Base-by-base conservation (phyloP, 108 stramenopile species). In the Chaetoceros muelleri region DNA sequence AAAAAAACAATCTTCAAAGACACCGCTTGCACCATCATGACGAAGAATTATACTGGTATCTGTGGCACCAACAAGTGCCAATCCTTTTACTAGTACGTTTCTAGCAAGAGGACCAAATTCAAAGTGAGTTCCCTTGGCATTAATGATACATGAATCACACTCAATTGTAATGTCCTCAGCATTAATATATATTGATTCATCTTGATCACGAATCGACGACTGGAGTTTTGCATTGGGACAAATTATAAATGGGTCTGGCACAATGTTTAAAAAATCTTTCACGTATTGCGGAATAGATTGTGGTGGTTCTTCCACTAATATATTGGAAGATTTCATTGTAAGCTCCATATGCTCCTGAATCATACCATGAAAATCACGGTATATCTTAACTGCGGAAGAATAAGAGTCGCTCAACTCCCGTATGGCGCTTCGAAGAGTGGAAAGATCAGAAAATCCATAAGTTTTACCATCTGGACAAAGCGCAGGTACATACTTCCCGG, bases 1-100 rank as follows among this genome's bases (percentile, higher is more conserved):
- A 81, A 82, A 90, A 25, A 53, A 66, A 29, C 89, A 90, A 55
- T 91, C 90, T 59, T 85, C 77, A 48, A 91, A 81, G 16, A 70
- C 58, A 0, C 65, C 85, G 2, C 81, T 77, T 2, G 90, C 79
- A 19, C 90, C 90, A 48, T 91, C 79, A 55, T 85, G 69, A 53
- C 73, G 74, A 51, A 91, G 78, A 1, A 81, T 75, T 2, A 91
- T 25, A 45, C 77, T 79, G 17, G 73, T 66, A 0, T 81, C 57
- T 2, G 64, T 70, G 40, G 85, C 85, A 0, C 71, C 61, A 2
- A 55, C 61, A 57, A 91, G 87, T 24, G 83, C 81, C 18, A 87
- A 52, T 8, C 90, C 90, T 30, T 76, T 68, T 22, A 91, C 62
- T 30, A 71, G 45, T 1, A 85, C 69, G 47, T 87, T 81, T 31